Percentiles rank a stretch among this genome's conserved stretches.
These are phyloP conservation scores for Oryza meridionalis DNA, from an alignment of 176 grass and related monocot genomes.

Conservation along the genomic window DNA sequence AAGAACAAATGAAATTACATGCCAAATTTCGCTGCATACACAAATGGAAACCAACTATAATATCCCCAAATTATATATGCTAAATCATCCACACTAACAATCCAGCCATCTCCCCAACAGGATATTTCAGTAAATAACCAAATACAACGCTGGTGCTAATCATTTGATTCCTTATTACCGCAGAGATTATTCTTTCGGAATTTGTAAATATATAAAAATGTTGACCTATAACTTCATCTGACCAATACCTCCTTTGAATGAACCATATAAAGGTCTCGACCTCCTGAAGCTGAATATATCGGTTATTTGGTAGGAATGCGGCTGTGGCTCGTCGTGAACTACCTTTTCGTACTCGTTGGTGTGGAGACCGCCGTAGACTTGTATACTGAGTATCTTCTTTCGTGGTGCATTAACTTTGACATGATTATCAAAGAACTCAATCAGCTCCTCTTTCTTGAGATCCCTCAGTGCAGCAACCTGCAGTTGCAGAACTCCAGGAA, in stretches of 20 bases:
- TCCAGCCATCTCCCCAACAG: no score
- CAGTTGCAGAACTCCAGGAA: conserved; percentile 3
- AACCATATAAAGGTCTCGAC: conserved; percentile 90
- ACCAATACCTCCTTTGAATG: conserved; percentile 82
- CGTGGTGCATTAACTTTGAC: conserved; percentile 73
- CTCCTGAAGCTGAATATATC: conserved; percentile 88
- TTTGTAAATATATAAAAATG: neutral
- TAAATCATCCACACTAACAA: no score
- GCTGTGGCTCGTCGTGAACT: conserved; percentile 47
- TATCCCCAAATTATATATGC: no score
- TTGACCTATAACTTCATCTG: conserved; percentile 72
- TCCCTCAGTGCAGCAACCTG: conserved; percentile 82
- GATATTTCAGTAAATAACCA: no score
- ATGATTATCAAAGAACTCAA: conserved; percentile 70
- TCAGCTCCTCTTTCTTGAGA: conserved; percentile 85
- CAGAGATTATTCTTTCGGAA: conserved; percentile 5
- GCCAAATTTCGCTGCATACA: no score
- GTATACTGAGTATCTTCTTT: conserved; percentile 77
- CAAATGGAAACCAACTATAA: no score
- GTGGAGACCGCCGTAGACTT: conserved; percentile 76
- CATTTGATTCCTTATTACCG: no score
- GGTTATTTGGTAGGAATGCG: conserved; percentile 52
- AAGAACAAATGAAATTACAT: no score
- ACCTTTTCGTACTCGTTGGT: conserved; percentile 54
- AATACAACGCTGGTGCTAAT: no score